Percentiles rank a stretch among this genome's conserved stretches.
phyloP scores from a whole-genome alignment of 2,329 filamentous ascomycete species.

The Colletotrichum horii region DNA sequence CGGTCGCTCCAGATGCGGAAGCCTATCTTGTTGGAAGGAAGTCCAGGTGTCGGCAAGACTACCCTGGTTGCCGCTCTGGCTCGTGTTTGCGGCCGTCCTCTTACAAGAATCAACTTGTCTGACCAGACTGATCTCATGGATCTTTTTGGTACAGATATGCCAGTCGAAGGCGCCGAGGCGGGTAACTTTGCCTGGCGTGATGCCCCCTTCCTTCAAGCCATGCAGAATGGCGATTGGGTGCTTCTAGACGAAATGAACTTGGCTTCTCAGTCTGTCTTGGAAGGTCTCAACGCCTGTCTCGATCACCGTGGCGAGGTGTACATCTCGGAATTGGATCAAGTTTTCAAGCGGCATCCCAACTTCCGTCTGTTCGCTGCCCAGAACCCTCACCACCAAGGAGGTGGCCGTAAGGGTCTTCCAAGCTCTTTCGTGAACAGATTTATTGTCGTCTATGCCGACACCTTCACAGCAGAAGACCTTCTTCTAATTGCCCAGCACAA shows the following conservation, averaged over 20 bases:
- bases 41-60: slow-evolving; percentile 97
- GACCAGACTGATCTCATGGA: slow-evolving; percentile 99
- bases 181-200: slow-evolving; percentile 96
- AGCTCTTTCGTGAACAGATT: slow-evolving; percentile 98
- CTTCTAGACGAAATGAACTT: slow-evolving; percentile 98
- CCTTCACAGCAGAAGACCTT: slow-evolving; percentile 82
- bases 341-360: slow-evolving; percentile 85
- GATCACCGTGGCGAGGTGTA: slow-evolving; percentile 97
- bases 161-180: slow-evolving; percentile 88
- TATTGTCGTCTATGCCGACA: slow-evolving; percentile 95
- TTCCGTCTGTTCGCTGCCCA: slow-evolving; percentile 98
- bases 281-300: slow-evolving; percentile 94
- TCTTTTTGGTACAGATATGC: slow-evolving; percentile 94
- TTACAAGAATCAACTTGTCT: slow-evolving; percentile 95
- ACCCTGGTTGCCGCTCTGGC: slow-evolving; percentile 88
- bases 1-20: slow-evolving; percentile 88
- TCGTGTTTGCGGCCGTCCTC: slow-evolving; percentile 75
- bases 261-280: slow-evolving; percentile 93
- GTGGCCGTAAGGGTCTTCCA: slow-evolving; percentile 91
- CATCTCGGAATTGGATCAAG: slow-evolving; percentile 92
- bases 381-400: slow-evolving; percentile 96
- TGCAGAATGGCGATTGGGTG: slow-evolving; percentile 97
- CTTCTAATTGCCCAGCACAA: slow-evolving; percentile 80
- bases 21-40: slow-evolving; percentile 93
- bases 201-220: slow-evolving; percentile 91